Evolutionary conservation across 2,329 filamentous ascomycete species (phyloP).

Genomic region (Curvularia sp.): DNA sequence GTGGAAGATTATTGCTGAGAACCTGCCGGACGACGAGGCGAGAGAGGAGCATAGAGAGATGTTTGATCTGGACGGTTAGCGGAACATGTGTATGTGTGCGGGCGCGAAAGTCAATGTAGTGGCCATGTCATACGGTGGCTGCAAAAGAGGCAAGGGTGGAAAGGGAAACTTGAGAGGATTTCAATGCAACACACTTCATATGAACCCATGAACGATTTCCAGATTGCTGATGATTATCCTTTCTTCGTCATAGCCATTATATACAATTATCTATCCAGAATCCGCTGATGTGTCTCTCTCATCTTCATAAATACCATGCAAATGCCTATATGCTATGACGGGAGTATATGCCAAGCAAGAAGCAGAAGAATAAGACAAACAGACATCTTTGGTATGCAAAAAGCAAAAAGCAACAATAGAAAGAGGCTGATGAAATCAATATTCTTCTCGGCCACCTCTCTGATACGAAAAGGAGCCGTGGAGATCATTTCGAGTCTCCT

Average conservation of each 20-base stretch:
- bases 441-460: background rate
- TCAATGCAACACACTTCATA: background rate
- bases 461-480: conserved; percentile 24
- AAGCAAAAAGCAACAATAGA: background rate
- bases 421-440: background rate
- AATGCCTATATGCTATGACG: conserved; percentile 14
- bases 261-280: background rate
- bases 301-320: conserved; percentile 12
- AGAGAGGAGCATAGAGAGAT: conserved; percentile 60
- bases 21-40: conserved; percentile 57
- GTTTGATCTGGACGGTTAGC: conserved; percentile 47
- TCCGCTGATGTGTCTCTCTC: background rate
- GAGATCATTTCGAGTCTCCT: conserved; percentile 23
- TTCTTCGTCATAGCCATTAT: background rate
- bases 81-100: too few relatives aligned
- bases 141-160: background rate
- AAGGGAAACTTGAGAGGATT: background rate
- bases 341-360: background rate
- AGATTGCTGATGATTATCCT: background rate
- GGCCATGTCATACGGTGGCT: background rate
- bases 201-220: background rate
- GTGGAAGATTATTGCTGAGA: conserved; percentile 59
- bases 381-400: background rate
- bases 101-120: background rate
- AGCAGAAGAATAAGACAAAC: background rate